Evolutionary conservation across 2,329 filamentous ascomycete genomes (phyloP).

Genomic region (Colletotrichum paranaense): DNA sequence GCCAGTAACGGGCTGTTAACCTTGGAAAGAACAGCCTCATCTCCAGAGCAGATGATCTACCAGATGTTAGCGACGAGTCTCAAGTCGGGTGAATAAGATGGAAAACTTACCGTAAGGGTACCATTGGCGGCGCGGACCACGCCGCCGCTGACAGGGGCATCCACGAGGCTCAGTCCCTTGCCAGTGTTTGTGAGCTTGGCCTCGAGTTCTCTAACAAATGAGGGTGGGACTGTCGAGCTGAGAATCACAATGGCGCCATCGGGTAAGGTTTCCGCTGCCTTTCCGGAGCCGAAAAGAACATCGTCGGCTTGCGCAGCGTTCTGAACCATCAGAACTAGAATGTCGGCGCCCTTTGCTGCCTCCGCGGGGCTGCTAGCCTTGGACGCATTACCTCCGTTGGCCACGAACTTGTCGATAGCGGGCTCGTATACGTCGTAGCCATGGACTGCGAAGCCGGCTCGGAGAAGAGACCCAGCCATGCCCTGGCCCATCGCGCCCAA

Average conservation of each 20-base stretch:
- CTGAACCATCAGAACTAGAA: constrained; percentile 50
- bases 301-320: constrained; percentile 47
- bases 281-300: constrained; percentile 45
- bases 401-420: constrained; percentile 44
- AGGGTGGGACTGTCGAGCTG: constrained; percentile 50
- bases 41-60: constrained; percentile 48
- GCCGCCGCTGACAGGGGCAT: constrained; percentile 52
- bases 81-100: not conserved
- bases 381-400: constrained; percentile 38
- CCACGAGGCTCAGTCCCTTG: constrained; percentile 45
- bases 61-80: not conserved
- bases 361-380: constrained; percentile 42
- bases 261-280: constrained; percentile 42
- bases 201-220: constrained; percentile 40
- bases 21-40: constrained; percentile 38
- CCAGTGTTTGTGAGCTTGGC: constrained; percentile 37
- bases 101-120: constrained; percentile 43
- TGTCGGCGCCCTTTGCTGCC: constrained; percentile 42
- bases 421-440: constrained; percentile 47
- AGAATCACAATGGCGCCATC: constrained; percentile 46
- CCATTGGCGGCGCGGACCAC: constrained; percentile 49
- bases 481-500: constrained; percentile 52
- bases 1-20: constrained; percentile 43
- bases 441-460: constrained; percentile 45
- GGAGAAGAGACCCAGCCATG: constrained; percentile 48